Percentiles rank a stretch among this genome's conserved stretches.
Conservation (phyloP, 345 rosid species). For the Pistacia vera region DNA sequence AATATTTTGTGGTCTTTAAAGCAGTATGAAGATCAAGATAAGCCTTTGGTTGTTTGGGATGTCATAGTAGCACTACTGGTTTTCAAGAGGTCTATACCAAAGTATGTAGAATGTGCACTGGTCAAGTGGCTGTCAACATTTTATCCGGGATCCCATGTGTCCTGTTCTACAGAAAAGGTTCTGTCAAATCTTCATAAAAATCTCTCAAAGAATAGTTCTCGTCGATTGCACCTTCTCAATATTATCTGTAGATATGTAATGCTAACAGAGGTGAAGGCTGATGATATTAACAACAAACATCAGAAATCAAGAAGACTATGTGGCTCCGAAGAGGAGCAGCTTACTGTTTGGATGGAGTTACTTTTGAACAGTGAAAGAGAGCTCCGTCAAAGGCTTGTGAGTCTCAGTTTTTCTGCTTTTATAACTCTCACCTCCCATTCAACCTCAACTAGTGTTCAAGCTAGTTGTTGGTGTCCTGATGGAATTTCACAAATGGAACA, state of each 20-base stretch:
- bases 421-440: slow-evolving; percentile 26
- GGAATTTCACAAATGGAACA: slow-evolving; percentile 75
- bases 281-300: slow-evolving; percentile 50
- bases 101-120: slow-evolving; percentile 54
- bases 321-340: slow-evolving; percentile 37
- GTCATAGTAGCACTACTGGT: slow-evolving; percentile 66
- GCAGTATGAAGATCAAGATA: slow-evolving; percentile 44
- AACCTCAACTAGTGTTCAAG: slow-evolving; percentile 18
- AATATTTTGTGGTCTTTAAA: slow-evolving; percentile 73
- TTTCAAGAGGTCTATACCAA: slow-evolving; percentile 63
- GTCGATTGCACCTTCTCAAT: slow-evolving; percentile 77
- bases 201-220: slow-evolving; percentile 53
- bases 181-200: slow-evolving; percentile 40
- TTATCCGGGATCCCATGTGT: slow-evolving; percentile 39
- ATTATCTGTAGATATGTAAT: slow-evolving; percentile 65
- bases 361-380: slow-evolving; percentile 72
- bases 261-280: slow-evolving; percentile 57
- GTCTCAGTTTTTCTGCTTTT: slow-evolving; percentile 59
- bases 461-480: slow-evolving; percentile 55
- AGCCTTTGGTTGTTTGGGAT: slow-evolving; percentile 86
- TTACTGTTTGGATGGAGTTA: slow-evolving; percentile 55
- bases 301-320: slow-evolving; percentile 25
- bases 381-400: slow-evolving; percentile 78
- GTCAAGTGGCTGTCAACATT: slow-evolving; percentile 69
- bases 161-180: slow-evolving; percentile 44